A percentile compares a stretch with the other conserved stretches of the same genome.
phyloP scores from a whole-genome alignment of 352 stramenopile genomes.

The Nothophytophthora sp. region DNA sequence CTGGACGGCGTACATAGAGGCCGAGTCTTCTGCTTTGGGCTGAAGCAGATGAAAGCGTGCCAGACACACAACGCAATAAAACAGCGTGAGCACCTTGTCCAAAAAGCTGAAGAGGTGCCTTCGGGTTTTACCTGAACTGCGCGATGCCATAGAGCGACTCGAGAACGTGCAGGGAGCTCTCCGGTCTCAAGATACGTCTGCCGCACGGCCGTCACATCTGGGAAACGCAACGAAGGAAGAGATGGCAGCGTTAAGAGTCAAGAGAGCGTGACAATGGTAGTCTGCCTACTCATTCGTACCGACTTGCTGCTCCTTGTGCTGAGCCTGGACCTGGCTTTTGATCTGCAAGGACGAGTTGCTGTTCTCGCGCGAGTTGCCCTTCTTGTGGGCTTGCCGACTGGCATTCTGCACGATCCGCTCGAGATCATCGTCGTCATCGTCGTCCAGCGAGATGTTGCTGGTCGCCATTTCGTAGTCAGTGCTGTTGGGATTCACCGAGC shows the following conservation, averaged over 20 bases:
- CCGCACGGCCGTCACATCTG: constrained; percentile 33
- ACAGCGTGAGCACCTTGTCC: background rate
- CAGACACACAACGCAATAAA: background rate
- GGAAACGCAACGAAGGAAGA: background rate
- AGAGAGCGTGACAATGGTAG: too few species aligned
- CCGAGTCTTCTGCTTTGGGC: constrained; percentile 33
- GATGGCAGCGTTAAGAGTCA: background rate
- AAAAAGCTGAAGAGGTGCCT: background rate
- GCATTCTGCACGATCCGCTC: constrained; percentile 64
- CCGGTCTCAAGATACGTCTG: constrained; percentile 42
- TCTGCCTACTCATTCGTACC: constrained; percentile 23
- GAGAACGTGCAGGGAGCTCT: constrained; percentile 33
- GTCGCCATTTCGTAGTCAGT: background rate
- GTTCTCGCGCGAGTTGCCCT: constrained; percentile 45
- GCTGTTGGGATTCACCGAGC: background rate
- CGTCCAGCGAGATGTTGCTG: constrained; percentile 38
- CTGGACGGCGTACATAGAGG: constrained; percentile 74
- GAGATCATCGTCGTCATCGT: constrained; percentile 55
- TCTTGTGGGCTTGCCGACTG: constrained; percentile 36
- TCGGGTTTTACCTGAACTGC: constrained; percentile 35
- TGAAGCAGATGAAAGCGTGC: constrained; percentile 1
- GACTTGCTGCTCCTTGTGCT: constrained; percentile 22
- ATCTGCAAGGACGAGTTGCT: constrained; percentile 62
- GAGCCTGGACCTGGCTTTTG: constrained; percentile 52
- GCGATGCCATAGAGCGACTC: constrained; percentile 60